Conservation (phyloP, 805 yeast genomes). For the Metschnikowia vanudenii region DNA sequence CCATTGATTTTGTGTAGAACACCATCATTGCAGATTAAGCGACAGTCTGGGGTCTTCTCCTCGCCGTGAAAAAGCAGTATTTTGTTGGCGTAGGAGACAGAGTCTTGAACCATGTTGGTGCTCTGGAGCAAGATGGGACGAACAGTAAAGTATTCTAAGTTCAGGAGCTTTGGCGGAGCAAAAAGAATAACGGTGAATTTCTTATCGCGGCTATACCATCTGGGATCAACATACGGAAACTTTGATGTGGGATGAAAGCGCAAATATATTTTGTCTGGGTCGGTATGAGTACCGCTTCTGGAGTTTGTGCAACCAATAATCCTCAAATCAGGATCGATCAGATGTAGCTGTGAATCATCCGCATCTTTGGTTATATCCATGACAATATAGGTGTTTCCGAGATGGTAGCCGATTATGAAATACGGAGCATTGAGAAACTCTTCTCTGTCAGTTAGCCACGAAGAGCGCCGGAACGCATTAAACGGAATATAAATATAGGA, state of each 20-base stretch:
- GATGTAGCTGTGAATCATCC: neutral
- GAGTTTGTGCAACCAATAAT: slow-evolving; percentile 8
- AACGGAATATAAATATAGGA: slow-evolving; percentile 36
- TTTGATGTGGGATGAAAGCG: slow-evolving; percentile 3
- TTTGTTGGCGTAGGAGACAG: slow-evolving; percentile 2
- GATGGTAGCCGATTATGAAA: slow-evolving; percentile 27
- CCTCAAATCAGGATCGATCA: slow-evolving; percentile 3
- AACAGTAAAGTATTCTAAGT: slow-evolving; percentile 74
- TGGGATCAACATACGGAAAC: slow-evolving; percentile 11
- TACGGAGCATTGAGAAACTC: slow-evolving; percentile 2
- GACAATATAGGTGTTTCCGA: slow-evolving; percentile 23
- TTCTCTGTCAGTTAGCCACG: slow-evolving; percentile 13
- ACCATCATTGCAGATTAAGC: slow-evolving; percentile 27
- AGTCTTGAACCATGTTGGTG: slow-evolving; percentile 22
- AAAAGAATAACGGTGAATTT: slow-evolving; percentile 39
- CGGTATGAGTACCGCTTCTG: neutral
- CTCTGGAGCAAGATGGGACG: slow-evolving; percentile 69
- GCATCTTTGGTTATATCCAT: slow-evolving; percentile 12
- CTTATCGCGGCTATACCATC: neutral
- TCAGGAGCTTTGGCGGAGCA: slow-evolving; percentile 66
- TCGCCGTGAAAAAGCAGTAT: slow-evolving; percentile 5
- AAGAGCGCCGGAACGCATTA: slow-evolving; percentile 24
- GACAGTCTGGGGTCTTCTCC: neutral
- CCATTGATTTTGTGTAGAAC: slow-evolving; percentile 36
- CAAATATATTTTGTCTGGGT: slow-evolving; percentile 2